Evolutionary conservation across 2,329 filamentous ascomycete genomes (phyloP), one percentile per base, ranked within the genome.

Genomic region (Fusarium secorum): DNA sequence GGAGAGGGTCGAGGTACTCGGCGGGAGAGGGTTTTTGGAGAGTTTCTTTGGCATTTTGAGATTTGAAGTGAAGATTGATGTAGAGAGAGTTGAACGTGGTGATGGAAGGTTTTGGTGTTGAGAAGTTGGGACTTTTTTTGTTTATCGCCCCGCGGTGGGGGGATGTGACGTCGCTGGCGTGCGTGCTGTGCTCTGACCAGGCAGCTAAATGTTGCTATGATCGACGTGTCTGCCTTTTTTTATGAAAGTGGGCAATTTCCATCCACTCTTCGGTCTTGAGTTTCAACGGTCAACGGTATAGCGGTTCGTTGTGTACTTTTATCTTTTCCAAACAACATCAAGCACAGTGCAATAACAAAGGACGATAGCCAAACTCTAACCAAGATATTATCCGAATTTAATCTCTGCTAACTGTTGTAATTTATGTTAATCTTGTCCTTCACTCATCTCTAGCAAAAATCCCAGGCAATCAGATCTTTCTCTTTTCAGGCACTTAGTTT

Each of bases 11-110:
- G 70, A 70, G 13, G 73, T 62, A 41, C 73, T 73, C 42, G 63
- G 56, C 18, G 74, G 60, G n/a, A 75, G 65, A 6, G 68, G 63
- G 28, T 71, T 69, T 11, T 78, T 81, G 59, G 78, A 76, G 44
- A 78, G 77, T 56, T 79, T 81, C 65, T 75, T 76, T 17, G 77
- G 79, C 79, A 81, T 80, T 11, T 24, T 70, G 56, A 9, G 28
- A 22, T 48, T 48, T 18, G 11, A 14, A 11, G n/a, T 3, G 4
- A 5, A 49, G n/a, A 20, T 10, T 7, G 5, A 33, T 22, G 4
- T 7, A 30, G 20, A 17, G 14, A 5, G 10, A 22, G 32, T 22
- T 36, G 14, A 5, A 33, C 14, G 3, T 30, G 30, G 53, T 33
- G 44, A 52, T 68, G 66, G 52, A 39, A 39, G 30, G 45, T 45